phyloP scores from a whole-genome alignment of 78 protist genomes.

The slime mould (Dictyostelium discoideum) region dicty_2.7 NC_007090.3:4115501-4116000 shows the following conservation, averaged over 20 bases:
- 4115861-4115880: slow-evolving; percentile 28
- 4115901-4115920: slow-evolving; percentile 52
- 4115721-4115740: background rate
- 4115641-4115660: background rate
- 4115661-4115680: background rate
- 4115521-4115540: background rate
- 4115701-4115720: slow-evolving; percentile 45
- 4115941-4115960: slow-evolving; percentile 64
- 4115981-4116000: slow-evolving; percentile 1
- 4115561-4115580: slow-evolving; percentile 2
- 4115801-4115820: slow-evolving; percentile 33
- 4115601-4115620: background rate
- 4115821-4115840: slow-evolving; percentile 27
- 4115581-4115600: background rate
- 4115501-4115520: slow-evolving; percentile 15
- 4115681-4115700: slow-evolving; percentile 26
- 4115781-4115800: background rate
- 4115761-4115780: background rate
- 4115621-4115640: background rate
- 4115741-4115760: slow-evolving; percentile 2
- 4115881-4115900: slow-evolving; percentile 61
- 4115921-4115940: slow-evolving; percentile 48
- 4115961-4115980: slow-evolving; percentile 28
- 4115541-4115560: slow-evolving; percentile 1
- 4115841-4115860: slow-evolving; percentile 56